These are phyloP conservation scores for Pyrenopolyporus hunteri DNA, from an alignment of 495 filamentous ascomycete species.

Conservation along the genomic window DNA sequence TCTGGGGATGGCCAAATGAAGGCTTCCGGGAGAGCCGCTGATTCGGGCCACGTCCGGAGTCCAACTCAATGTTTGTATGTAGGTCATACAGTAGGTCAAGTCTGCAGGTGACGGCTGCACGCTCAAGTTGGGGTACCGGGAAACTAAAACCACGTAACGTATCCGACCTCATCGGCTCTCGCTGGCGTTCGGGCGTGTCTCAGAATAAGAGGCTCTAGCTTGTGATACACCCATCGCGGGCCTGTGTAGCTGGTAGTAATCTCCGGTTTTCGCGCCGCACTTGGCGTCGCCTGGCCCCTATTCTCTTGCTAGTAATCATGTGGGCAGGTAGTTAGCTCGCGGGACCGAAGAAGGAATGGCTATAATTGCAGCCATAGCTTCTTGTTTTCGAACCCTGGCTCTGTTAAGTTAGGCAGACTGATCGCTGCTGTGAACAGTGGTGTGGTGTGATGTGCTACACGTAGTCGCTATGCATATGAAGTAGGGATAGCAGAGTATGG, in stretches of 20 bases:
- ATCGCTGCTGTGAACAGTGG: background rate
- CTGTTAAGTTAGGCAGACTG: background rate
- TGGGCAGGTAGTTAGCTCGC: background rate
- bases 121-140: background rate
- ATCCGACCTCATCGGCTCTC: conserved; percentile 15
- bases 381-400: background rate
- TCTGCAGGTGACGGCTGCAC: conserved; percentile 34
- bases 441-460: background rate
- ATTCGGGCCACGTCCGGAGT: conserved; percentile 34
- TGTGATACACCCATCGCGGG: conserved; percentile 6
- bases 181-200: background rate
- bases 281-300: background rate
- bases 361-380: too few relatives aligned
- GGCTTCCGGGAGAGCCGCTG: conserved; percentile 21
- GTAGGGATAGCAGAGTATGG: background rate
- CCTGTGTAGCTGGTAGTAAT: conserved; percentile 9
- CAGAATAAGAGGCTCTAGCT: background rate
- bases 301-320: background rate
- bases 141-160: conserved; percentile 33
- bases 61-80: conserved; percentile 21
- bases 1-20: conserved; percentile 11
- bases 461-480: background rate
- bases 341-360: background rate
- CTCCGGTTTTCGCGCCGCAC: conserved; percentile 5
- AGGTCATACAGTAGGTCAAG: conserved; percentile 12